A percentile compares a stretch with the other conserved stretches of the same genome.
These are phyloP conservation scores for Saccharomyces eubayanus DNA, from an alignment of 805 yeast genomes.

Conservation along the genomic window DNA sequence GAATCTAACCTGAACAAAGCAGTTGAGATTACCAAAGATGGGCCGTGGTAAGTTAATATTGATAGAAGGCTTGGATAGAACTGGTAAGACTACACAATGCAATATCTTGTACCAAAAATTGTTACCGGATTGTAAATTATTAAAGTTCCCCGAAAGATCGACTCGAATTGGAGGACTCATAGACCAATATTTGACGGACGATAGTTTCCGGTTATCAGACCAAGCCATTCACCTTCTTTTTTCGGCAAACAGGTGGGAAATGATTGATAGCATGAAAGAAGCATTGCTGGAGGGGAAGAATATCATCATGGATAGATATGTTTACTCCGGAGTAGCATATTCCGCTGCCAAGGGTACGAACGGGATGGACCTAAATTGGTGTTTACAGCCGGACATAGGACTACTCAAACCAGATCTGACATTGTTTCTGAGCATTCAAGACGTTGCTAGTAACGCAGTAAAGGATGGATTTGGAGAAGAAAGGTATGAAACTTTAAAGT, in stretches of 20 bases:
- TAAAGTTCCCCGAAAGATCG: constrained; percentile 83
- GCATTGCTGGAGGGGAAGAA: constrained; percentile 44
- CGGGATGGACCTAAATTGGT: constrained; percentile 66
- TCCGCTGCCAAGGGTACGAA: constrained; percentile 59
- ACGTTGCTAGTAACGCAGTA: constrained; percentile 32
- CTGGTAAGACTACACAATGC: constrained; percentile 90
- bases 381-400: constrained; percentile 72
- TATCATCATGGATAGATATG: constrained; percentile 76
- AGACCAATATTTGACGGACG: constrained; percentile 56
- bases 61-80: constrained; percentile 88
- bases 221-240: constrained; percentile 81
- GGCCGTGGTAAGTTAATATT: constrained; percentile 65
- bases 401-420: constrained; percentile 82
- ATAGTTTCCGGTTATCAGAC: constrained; percentile 48
- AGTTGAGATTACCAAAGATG: constrained; percentile 1
- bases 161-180: constrained; percentile 77
- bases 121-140: constrained; percentile 34
- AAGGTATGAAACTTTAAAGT: constrained; percentile 67
- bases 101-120: constrained; percentile 31
- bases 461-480: constrained; percentile 92
- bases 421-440: constrained; percentile 55
- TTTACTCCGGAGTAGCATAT: constrained; percentile 89
- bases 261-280: constrained; percentile 39
- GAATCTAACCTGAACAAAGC: background rate
- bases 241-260: constrained; percentile 93